Base-by-base conservation (phyloP, 2,329 filamentous ascomycete genomes). In the Xylaria sp. region DNA sequence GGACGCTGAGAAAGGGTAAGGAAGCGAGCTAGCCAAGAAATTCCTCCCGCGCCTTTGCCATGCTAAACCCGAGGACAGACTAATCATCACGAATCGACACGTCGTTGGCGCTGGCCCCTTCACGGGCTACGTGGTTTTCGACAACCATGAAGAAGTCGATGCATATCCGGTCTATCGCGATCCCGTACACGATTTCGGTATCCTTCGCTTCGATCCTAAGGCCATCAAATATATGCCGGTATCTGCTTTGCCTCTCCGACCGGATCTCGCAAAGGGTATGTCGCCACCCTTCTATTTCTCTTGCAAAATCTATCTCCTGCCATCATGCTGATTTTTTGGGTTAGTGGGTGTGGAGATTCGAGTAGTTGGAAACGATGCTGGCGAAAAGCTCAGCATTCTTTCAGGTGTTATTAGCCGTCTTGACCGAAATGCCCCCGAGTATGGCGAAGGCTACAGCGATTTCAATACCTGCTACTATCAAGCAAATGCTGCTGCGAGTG, bases 391-490 rank as follows among this genome's bases (percentile, higher is more conserved):
- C 74, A 98, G 94, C 85, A 99, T 99, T 76, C 84, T 99, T 67
- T 98, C 96, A 6, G 96, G 96, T 76, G 95, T 99, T 65, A 99
- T 99, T 80, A 97, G 94, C 82, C 91, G 96, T 76, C 85, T 99
- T 69, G 96, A 99, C 78, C 90, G 96, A 74, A 99, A 99, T 81
- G 97, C 97, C 1, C 96, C 96, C 18, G 96, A 99, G 78, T 98
- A 99, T 76, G 95, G 95, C 65, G 96, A 98, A 72, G 96, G 96
- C 34, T 99, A 99, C 81, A 96, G 94, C 81, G 96, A 99, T 80
- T 99, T 99, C 88, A 99, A 92, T 80, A 91, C 88, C 59, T 91
- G 97, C 80, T 99, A 99, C 85, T 98, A 98, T 76, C 96, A 99
- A 83, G 96, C 97, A 72, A 97, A 97, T 15, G 97, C 96, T 3